phyloP scores from a whole-genome alignment of 108 stramenopile genomes.

The Cylindrotheca fusiformis region DNA sequence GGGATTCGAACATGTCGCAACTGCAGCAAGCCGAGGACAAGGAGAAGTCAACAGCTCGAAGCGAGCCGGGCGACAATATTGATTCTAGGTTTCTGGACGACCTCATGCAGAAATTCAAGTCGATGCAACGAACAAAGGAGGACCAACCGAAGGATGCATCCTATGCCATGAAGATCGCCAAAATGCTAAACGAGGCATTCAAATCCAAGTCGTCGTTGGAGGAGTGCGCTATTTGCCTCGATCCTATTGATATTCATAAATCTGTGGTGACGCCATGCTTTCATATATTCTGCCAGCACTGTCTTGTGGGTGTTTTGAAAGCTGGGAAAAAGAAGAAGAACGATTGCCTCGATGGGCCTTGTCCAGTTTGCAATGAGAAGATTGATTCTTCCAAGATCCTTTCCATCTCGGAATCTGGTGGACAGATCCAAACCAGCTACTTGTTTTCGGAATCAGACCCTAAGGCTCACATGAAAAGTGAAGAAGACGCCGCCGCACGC shows the following conservation, averaged over 20 bases:
- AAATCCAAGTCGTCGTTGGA: conserved; percentile 45
- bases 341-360: conserved; percentile 33
- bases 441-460: conserved; percentile 20
- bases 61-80: conserved; percentile 18
- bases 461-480: background rate
- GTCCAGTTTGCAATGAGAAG: conserved; percentile 61
- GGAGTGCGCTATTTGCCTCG: conserved; percentile 83
- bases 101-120: conserved; percentile 48
- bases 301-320: conserved; percentile 38
- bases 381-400: conserved; percentile 58
- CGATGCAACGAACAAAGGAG: conserved; percentile 13
- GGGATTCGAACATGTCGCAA: conserved; percentile 13
- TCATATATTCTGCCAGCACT: conserved; percentile 75
- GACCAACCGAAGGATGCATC: conserved; percentile 9
- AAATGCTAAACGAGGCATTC: conserved; percentile 50
- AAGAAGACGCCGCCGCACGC: conserved; percentile 47
- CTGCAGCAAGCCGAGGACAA: background rate
- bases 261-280: conserved; percentile 79
- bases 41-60: background rate
- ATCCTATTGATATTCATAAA: conserved; percentile 55
- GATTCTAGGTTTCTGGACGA: conserved; percentile 41
- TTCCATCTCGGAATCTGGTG: conserved; percentile 45
- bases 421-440: conserved; percentile 39
- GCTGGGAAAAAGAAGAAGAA: background rate
- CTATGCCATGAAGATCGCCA: conserved; percentile 48